These are phyloP conservation scores for Colletotrichum sojae DNA, from an alignment of 2,329 filamentous ascomycete species.

Conservation along the genomic window DNA sequence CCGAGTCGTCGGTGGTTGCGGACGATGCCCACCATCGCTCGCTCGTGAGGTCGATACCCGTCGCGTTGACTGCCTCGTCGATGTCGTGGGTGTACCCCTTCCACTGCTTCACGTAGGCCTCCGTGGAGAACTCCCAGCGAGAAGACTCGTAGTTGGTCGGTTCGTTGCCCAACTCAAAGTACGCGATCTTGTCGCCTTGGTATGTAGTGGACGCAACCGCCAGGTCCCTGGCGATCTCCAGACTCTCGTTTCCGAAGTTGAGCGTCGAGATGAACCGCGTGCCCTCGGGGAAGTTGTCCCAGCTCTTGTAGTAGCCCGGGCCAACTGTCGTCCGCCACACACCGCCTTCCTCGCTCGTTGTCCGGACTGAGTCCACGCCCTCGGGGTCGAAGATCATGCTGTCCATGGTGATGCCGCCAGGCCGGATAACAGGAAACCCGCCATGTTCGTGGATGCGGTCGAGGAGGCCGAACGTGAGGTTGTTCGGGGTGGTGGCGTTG, in stretches of 20 bases:
- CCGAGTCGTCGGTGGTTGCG: constrained; percentile 41
- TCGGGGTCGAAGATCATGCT: constrained; percentile 42
- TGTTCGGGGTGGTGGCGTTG: constrained; percentile 37
- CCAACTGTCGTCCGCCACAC: constrained; percentile 33
- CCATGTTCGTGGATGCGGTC: constrained; percentile 38
- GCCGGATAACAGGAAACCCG: constrained; percentile 36
- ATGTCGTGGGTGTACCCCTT: constrained; percentile 24
- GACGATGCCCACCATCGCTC: constrained; percentile 42
- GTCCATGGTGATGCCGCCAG: constrained; percentile 43
- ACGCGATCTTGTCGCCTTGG: constrained; percentile 38
- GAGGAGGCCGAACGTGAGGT: constrained; percentile 39
- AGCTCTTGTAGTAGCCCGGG: constrained; percentile 27
- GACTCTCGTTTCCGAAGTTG: constrained; percentile 42
- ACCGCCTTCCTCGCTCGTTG: constrained; percentile 38
- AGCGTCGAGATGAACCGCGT: constrained; percentile 42
- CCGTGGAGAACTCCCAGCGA: constrained; percentile 39
- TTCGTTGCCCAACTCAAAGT: constrained; percentile 43
- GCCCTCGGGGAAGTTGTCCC: constrained; percentile 40
- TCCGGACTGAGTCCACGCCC: constrained; percentile 38
- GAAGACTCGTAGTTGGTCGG: constrained; percentile 36
- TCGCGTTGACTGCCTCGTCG: constrained; percentile 29
- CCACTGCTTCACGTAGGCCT: constrained; percentile 37
- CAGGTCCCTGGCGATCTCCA: constrained; percentile 40
- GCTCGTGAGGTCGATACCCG: constrained; percentile 3
- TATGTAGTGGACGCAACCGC: constrained; percentile 36